These are phyloP conservation scores for Cantharellus anzutake DNA, from an alignment of 768 basidiomycete species.

Conservation along the genomic window DNA sequence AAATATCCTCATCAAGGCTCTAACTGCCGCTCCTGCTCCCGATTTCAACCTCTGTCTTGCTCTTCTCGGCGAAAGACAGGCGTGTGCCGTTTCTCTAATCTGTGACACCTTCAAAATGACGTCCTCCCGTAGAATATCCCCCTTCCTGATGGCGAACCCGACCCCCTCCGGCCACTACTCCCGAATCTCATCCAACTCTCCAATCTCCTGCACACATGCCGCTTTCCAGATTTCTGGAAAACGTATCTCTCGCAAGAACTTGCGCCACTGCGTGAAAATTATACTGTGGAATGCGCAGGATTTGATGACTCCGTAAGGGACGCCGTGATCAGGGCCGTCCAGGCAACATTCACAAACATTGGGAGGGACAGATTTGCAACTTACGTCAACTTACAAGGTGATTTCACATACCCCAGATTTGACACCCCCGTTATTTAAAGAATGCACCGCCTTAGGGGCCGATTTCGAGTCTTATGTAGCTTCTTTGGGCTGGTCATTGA, in stretches of 20 bases:
- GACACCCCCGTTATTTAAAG: neutral
- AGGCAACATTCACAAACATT: slow-evolving; percentile 61
- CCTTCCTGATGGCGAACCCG: slow-evolving; percentile 31
- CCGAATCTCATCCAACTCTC: slow-evolving; percentile 49
- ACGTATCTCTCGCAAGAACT: slow-evolving; percentile 51
- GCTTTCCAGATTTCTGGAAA: slow-evolving; percentile 76
- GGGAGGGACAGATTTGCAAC: slow-evolving; percentile 42
- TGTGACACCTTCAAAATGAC: neutral
- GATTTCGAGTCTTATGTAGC: slow-evolving; percentile 40
- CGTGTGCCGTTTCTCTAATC: slow-evolving; percentile 1
- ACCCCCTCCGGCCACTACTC: slow-evolving; percentile 55
- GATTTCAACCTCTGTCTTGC: slow-evolving; percentile 93
- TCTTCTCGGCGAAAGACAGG: slow-evolving; percentile 56
- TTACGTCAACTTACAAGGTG: slow-evolving; percentile 51
- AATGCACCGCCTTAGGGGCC: slow-evolving; percentile 21
- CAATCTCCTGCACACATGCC: slow-evolving; percentile 59
- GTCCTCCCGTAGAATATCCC: neutral
- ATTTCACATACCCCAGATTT: slow-evolving; percentile 1
- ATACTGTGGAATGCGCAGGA: slow-evolving; percentile 64
- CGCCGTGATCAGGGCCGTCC: slow-evolving; percentile 59
- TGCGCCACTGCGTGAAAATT: slow-evolving; percentile 62
- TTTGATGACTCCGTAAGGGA: slow-evolving; percentile 71
- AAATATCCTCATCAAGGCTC: slow-evolving; percentile 84
- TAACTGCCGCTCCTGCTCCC: slow-evolving; percentile 67
- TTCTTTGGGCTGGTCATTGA: slow-evolving; percentile 47